Evolutionary conservation across 345 rosid genomes (phyloP).

Genomic region (Rhizophora apiculata): DNA sequence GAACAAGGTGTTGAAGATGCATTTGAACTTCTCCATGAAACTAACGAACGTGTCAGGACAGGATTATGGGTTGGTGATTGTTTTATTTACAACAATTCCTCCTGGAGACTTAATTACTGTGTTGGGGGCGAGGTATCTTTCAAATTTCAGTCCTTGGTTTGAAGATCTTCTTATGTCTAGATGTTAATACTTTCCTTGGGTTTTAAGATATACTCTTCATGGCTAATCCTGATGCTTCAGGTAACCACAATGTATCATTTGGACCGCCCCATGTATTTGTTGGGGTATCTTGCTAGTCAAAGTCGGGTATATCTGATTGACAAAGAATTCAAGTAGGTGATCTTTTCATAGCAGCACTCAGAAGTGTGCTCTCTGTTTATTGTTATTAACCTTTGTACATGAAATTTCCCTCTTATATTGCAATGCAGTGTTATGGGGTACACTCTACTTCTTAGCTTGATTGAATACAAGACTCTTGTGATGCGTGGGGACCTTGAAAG

Average conservation of each 20-base stretch:
- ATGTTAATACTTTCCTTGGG: background rate
- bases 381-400: constrained; percentile 12
- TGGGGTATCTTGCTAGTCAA: constrained; percentile 96
- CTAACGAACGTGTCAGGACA: constrained; percentile 96
- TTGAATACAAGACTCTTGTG: constrained; percentile 92
- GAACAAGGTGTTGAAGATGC: constrained; percentile 99
- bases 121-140: constrained; percentile 96
- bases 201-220: background rate
- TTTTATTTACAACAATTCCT: constrained; percentile 93
- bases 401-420: background rate
- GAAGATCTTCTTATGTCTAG: background rate
- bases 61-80: constrained; percentile 99
- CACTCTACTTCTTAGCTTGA: constrained; percentile 79
- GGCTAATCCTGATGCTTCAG: constrained; percentile 33
- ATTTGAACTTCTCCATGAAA: constrained; percentile 97
- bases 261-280: constrained; percentile 99
- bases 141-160: constrained; percentile 10
- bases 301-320: constrained; percentile 96
- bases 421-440: constrained; percentile 73
- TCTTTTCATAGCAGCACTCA: constrained; percentile 7
- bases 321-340: constrained; percentile 94
- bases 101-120: constrained; percentile 98
- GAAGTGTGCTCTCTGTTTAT: constrained; percentile 7
- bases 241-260: constrained; percentile 98
- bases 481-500: constrained; percentile 89